phyloP scores from a whole-genome alignment of 768 basidiomycete species.

The Panaeolus cyanescens region DNA sequence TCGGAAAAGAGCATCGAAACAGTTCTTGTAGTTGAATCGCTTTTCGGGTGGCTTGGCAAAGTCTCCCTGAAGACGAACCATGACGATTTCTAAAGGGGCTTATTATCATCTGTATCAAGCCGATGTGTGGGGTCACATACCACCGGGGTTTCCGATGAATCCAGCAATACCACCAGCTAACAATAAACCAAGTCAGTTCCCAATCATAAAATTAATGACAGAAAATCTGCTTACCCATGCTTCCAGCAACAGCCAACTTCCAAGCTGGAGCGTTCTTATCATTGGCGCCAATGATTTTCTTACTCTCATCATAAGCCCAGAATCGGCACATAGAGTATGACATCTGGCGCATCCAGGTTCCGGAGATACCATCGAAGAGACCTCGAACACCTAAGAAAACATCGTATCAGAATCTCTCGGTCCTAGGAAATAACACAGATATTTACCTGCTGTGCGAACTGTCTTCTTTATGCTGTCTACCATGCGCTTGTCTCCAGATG shows the following conservation, averaged over 20 bases:
- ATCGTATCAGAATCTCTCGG: neutral
- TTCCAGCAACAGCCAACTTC: constrained; percentile 80
- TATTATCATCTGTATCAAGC: neutral
- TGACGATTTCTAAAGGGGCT: constrained; percentile 68
- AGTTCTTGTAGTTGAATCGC: constrained; percentile 88
- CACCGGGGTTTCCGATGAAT: constrained; percentile 86
- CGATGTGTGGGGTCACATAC: constrained; percentile 34
- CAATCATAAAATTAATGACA: neutral
- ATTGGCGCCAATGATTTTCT: constrained; percentile 71
- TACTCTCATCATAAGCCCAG: constrained; percentile 94
- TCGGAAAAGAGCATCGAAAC: constrained; percentile 83
- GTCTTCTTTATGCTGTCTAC: constrained; percentile 83
- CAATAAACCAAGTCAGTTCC: neutral
- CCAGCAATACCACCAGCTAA: constrained; percentile 86
- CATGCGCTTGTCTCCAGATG: constrained; percentile 92
- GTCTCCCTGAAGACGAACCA: constrained; percentile 91
- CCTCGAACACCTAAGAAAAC: constrained; percentile 60
- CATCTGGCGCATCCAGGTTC: constrained; percentile 92
- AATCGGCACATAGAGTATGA: constrained; percentile 87
- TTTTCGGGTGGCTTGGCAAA: constrained; percentile 88
- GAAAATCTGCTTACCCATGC: constrained; percentile 69
- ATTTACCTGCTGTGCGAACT: constrained; percentile 69
- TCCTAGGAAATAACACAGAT: constrained; percentile 29
- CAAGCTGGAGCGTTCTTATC: constrained; percentile 74
- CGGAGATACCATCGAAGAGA: constrained; percentile 83